Evolutionary conservation across 768 basidiomycete genomes (phyloP), one percentile per base, ranked within the genome.

Genomic region (Lactarius akahatsu): DNA sequence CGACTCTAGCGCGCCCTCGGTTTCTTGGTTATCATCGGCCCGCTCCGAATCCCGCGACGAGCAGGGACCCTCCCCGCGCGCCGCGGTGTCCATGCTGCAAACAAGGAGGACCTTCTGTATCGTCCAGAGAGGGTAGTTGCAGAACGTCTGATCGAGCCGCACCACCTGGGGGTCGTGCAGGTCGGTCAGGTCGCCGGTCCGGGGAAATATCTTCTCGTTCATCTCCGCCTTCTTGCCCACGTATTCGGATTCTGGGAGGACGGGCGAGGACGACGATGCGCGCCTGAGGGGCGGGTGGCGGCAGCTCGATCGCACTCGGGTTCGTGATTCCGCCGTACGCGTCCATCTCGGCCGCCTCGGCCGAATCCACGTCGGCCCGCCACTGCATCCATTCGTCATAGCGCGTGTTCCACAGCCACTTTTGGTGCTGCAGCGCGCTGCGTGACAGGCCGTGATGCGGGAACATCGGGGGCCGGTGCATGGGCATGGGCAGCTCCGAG

Each of bases 51-150:
- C 38, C 34, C 6, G 52, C n/a, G 20, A 4, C 16, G 26, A 2
- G 38, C 23, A 32, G 11, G 36, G 40, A 15, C 10, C 32, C 30
- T 61, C 47, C 32, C 59, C 45, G 13, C 66, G 59, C 30, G 58
- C 47, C 3, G 55, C 54, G 36, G 47, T 56, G 30, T 65, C 82
- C 71, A 90, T 73, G 68, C 87, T 85, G 67, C 82, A 82, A 74
- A 86, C 80, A 78, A 85, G 90, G n/a, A 89, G 70, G 47, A 80
- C 82, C 78, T 90, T 90, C 54, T 79, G 76, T 72, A 90, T 84
- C 23, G 88, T 89, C 84, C 87, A 89, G 57, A 85, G 73, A 4
- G 85, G 83, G 71, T 86, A 78, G 40, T 74, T 77, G 65, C 80
- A 80, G 70, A 89, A 87, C 68, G 77, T 84, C 13, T 83, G 83